A percentile compares a stretch with the other conserved stretches of the same genome.
These are phyloP conservation scores for Vigna hirtella DNA, from an alignment of 306 rosid species.

Conservation along the genomic window DNA sequence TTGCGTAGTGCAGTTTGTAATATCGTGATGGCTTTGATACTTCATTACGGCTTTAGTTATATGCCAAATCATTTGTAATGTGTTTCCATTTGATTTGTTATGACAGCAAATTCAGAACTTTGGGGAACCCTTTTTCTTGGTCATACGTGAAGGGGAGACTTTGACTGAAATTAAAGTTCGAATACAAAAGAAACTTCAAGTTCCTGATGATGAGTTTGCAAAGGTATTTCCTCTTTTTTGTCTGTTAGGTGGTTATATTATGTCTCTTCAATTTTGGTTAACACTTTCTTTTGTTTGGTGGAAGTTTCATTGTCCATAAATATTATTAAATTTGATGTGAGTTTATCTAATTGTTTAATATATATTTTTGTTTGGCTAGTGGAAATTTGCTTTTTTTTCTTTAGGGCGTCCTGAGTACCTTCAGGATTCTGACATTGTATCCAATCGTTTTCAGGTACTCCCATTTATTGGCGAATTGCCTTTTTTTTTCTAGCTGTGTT, in stretches of 20 bases:
- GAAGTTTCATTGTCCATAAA: neutral
- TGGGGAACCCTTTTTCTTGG: slow-evolving; percentile 94
- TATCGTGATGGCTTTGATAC: slow-evolving; percentile 26
- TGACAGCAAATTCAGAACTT: slow-evolving; percentile 87
- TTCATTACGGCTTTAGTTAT: neutral
- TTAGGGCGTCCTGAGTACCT: slow-evolving; percentile 95
- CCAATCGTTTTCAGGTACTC: slow-evolving; percentile 84
- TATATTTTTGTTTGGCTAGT: slow-evolving; percentile 56
- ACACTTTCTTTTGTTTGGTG: slow-evolving; percentile 41
- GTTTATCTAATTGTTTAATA: slow-evolving; percentile 17
- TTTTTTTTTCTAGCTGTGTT: neutral
- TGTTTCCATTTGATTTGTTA: slow-evolving; percentile 33
- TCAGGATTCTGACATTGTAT: slow-evolving; percentile 77
- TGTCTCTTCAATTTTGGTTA: neutral
- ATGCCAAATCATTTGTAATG: neutral
- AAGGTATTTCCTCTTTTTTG: slow-evolving; percentile 59
- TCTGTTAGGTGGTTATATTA: slow-evolving; percentile 6
- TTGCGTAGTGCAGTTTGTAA: slow-evolving; percentile 13
- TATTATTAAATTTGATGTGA: neutral
- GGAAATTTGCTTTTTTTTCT: slow-evolving; percentile 91
- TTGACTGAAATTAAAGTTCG: slow-evolving; percentile 74
- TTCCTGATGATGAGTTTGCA: slow-evolving; percentile 85
- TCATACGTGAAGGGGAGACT: slow-evolving; percentile 83
- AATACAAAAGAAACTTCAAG: slow-evolving; percentile 79
- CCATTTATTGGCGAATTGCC: neutral